These are phyloP conservation scores for Phytophthora hibernalis DNA, from an alignment of 352 stramenopile species.

Conservation along the genomic window DNA sequence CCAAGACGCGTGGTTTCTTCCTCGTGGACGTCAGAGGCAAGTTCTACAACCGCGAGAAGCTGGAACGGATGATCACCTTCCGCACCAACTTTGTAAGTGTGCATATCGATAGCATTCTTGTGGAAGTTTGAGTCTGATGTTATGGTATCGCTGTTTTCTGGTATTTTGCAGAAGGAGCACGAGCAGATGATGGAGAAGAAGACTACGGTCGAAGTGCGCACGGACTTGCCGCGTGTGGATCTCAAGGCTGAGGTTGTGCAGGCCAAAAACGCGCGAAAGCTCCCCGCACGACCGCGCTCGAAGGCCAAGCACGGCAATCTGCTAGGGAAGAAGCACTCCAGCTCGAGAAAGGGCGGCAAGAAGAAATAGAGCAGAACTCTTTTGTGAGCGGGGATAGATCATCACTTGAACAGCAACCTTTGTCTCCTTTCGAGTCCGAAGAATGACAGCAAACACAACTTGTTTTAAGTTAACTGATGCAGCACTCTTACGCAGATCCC, in stretches of 20 bases:
- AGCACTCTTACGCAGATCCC: constrained; percentile 15
- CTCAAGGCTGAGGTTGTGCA: constrained; percentile 47
- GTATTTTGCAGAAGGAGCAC: constrained; percentile 60
- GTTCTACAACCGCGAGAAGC: constrained; percentile 89
- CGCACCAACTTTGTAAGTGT: constrained; percentile 76
- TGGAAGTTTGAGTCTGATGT: background rate
- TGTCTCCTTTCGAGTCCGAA: background rate
- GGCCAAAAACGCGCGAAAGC: constrained; percentile 22
- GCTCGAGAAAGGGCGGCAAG: constrained; percentile 39
- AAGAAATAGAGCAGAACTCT: constrained; percentile 32
- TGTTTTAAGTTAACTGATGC: constrained; percentile 23
- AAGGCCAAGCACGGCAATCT: constrained; percentile 46
- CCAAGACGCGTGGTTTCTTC: constrained; percentile 76
- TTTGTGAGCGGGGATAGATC: background rate
- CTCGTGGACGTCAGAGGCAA: constrained; percentile 81
- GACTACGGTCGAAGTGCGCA: constrained; percentile 64
- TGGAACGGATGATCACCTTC: constrained; percentile 90
- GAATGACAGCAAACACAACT: background rate
- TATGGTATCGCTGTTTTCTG: constrained; percentile 11
- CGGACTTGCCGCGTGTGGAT: constrained; percentile 73
- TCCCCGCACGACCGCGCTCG: constrained; percentile 24
- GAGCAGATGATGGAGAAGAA: constrained; percentile 78
- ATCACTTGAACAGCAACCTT: background rate
- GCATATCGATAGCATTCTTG: background rate
- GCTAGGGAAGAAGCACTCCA: constrained; percentile 37